phyloP scores from a whole-genome alignment of 495 filamentous ascomycete genomes.

The Margaritispora aquatica region DNA sequence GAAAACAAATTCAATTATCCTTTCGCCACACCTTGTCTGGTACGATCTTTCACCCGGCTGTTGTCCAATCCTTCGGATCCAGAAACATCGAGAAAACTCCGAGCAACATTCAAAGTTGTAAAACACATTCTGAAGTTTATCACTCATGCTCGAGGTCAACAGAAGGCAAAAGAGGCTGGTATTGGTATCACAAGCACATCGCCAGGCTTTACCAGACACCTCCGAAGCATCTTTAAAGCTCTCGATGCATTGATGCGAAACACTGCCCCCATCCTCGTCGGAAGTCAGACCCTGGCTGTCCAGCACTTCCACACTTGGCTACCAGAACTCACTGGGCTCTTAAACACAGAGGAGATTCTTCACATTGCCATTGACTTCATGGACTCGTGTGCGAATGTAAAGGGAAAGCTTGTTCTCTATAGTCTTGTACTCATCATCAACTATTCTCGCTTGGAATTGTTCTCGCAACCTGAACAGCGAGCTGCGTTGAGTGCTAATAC shows the following conservation, averaged over 20 bases:
- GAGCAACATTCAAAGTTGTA: slow-evolving; percentile 93
- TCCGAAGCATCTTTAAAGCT: slow-evolving; percentile 82
- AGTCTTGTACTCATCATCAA: slow-evolving; percentile 91
- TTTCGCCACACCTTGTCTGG: slow-evolving; percentile 85
- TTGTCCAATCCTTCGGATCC: slow-evolving; percentile 72
- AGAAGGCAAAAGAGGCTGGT: slow-evolving; percentile 80
- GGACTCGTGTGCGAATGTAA: slow-evolving; percentile 80
- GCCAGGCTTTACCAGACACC: slow-evolving; percentile 73
- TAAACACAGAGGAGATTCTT: slow-evolving; percentile 78
- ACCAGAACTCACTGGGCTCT: slow-evolving; percentile 71
- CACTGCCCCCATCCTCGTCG: slow-evolving; percentile 74
- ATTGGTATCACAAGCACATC: slow-evolving; percentile 78
- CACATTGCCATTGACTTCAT: slow-evolving; percentile 90
- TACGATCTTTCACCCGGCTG: slow-evolving; percentile 78
- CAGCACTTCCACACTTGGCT: slow-evolving; percentile 98
- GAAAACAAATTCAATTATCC: slow-evolving; percentile 87
- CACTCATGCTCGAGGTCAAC: slow-evolving; percentile 78
- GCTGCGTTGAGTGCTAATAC: slow-evolving; percentile 72
- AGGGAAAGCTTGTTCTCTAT: slow-evolving; percentile 90
- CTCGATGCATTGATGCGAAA: slow-evolving; percentile 86
- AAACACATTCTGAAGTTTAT: slow-evolving; percentile 93
- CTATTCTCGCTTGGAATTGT: slow-evolving; percentile 72
- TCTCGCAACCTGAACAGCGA: slow-evolving; percentile 68
- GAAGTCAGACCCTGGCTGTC: slow-evolving; percentile 89
- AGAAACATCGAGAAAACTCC: slow-evolving; percentile 73